These are phyloP conservation scores for Suillus decipiens DNA, from an alignment of 768 basidiomycete genomes.

Conservation along the genomic window DNA sequence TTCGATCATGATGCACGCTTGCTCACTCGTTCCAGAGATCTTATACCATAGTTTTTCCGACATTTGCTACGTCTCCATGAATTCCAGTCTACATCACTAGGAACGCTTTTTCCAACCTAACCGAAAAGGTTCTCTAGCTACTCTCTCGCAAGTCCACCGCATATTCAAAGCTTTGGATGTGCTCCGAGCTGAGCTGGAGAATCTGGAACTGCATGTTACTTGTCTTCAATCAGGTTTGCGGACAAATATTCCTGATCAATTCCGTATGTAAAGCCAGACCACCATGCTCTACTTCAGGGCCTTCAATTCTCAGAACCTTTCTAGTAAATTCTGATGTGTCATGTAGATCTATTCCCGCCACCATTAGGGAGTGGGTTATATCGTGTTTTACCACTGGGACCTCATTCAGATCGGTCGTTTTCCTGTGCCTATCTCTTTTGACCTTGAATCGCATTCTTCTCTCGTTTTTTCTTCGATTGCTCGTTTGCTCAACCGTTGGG, in stretches of 20 bases:
- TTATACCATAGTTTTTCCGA: background rate
- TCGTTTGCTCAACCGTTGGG: no score
- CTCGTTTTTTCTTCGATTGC: no score
- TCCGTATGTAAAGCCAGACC: no score
- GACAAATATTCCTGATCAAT: background rate
- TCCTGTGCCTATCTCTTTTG: no score
- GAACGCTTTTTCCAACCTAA: background rate
- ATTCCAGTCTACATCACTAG: background rate
- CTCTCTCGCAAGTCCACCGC: constrained; percentile 10
- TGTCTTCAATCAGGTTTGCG: background rate
- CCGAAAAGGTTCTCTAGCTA: background rate
- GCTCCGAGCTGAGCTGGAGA: constrained; percentile 17
- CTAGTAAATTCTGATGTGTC: no score
- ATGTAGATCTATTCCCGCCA: no score
- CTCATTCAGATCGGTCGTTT: no score
- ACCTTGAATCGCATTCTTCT: no score
- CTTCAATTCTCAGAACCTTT: no score
- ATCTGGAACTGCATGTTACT: background rate
- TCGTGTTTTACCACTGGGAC: no score
- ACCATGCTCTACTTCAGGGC: no score
- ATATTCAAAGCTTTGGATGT: constrained; percentile 19
- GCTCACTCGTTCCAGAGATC: background rate
- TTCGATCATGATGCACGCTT: background rate
- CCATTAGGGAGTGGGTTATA: no score
- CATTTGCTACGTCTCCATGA: background rate